Conservation (phyloP, 768 basidiomycete species). For the Cystofilobasidium bisporidii region DNA sequence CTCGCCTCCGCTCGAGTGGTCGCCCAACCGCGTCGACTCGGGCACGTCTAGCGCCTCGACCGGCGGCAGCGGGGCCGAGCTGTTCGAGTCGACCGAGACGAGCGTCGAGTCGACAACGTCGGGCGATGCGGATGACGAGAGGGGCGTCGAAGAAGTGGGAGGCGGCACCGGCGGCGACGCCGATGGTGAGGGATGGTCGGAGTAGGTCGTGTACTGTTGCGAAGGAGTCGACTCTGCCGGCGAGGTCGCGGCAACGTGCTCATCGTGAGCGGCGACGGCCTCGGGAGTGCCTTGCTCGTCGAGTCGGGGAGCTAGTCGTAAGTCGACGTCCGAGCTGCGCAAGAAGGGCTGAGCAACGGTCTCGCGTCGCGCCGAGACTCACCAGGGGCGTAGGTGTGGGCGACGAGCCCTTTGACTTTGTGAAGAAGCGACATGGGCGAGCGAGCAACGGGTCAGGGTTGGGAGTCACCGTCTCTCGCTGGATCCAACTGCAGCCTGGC, state of each 20-base stretch:
- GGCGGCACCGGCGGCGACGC: not conserved
- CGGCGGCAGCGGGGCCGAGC: not conserved
- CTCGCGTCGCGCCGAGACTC: not conserved
- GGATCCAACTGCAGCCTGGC: too few species aligned
- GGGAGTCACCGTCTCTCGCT: too few species aligned
- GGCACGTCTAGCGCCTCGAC: not conserved
- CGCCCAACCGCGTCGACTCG: not conserved
- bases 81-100: not conserved
- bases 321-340: not conserved
- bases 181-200: not conserved
- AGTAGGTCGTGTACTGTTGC: not conserved
- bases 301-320: not conserved
- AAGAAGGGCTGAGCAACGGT: not conserved
- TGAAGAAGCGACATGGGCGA: not conserved
- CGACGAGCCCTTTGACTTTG: not conserved
- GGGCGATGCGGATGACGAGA: not conserved
- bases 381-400: slow-evolving; percentile 1
- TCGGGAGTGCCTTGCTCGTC: not conserved
- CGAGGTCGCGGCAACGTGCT: not conserved
- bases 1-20: not conserved
- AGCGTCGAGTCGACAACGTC: too few species aligned
- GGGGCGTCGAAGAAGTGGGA: not conserved
- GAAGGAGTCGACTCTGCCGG: not conserved
- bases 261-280: not conserved
- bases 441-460: too few species aligned